Conservation (phyloP, 768 basidiomycete genomes). For the Leccinum disarticulatum region DNA sequence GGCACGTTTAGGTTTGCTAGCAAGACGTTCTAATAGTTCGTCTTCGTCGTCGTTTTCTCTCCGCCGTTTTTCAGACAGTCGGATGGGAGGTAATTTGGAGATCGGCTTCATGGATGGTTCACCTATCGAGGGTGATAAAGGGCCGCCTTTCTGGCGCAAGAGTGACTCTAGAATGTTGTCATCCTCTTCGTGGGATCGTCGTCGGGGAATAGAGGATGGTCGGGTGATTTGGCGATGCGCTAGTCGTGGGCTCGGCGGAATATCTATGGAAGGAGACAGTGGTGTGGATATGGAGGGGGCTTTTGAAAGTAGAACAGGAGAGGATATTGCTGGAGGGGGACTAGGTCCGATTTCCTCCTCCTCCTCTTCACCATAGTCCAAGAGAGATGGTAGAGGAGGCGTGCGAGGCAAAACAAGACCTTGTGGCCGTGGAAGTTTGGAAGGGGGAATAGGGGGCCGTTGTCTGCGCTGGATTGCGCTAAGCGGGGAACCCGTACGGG, state of each 20-base stretch:
- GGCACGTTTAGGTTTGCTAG: constrained; percentile 54
- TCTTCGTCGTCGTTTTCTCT: constrained; percentile 73
- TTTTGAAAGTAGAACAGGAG: constrained; percentile 16
- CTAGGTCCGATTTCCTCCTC: constrained; percentile 37
- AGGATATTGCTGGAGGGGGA: constrained; percentile 15
- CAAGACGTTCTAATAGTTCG: constrained; percentile 60
- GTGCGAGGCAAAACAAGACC: constrained; percentile 42
- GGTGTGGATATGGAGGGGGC: constrained; percentile 19
- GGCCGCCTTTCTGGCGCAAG: constrained; percentile 36
- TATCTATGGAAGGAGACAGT: constrained; percentile 34
- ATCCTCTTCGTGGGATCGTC: constrained; percentile 50
- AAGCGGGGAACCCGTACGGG: constrained; percentile 32
- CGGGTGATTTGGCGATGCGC: constrained; percentile 38
- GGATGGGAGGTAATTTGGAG: constrained; percentile 42
- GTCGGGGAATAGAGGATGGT: constrained; percentile 46
- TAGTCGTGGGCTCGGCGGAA: constrained; percentile 39
- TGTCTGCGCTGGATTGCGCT: constrained; percentile 60
- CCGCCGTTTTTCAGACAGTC: constrained; percentile 68
- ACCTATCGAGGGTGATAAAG: constrained; percentile 39
- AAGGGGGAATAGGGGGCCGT: constrained; percentile 43
- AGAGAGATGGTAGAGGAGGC: constrained; percentile 57
- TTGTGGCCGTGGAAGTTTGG: constrained; percentile 49
- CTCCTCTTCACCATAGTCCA: constrained; percentile 75
- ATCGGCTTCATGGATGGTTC: constrained; percentile 28
- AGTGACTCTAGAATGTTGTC: constrained; percentile 56